A percentile compares a stretch with the other conserved stretches of the same genome.
phyloP scores from a whole-genome alignment of 768 basidiomycete species.

The Kwoniella dendrophila region DNA sequence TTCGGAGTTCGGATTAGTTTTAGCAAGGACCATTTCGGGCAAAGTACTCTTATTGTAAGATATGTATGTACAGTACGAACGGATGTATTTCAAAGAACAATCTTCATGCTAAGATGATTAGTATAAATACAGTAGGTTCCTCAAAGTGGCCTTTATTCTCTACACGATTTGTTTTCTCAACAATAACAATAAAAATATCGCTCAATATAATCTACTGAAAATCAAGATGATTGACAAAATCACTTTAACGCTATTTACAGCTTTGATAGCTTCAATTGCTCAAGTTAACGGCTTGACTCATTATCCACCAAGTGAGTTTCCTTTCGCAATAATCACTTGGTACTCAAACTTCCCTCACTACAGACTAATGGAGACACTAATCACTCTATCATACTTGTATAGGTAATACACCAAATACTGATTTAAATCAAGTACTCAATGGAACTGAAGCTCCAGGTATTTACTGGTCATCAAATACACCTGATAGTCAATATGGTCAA shows the following conservation, averaged over 20 bases:
- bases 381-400: neutral
- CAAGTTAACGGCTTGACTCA: constrained; percentile 14
- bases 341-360: neutral
- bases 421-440: constrained; percentile 25
- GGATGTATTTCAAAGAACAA: no score
- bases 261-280: neutral
- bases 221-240: constrained; percentile 12
- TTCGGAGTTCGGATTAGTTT: no score
- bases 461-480: constrained; percentile 28
- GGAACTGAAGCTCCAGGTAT: constrained; percentile 38
- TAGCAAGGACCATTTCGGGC: no score
- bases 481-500: constrained; percentile 25
- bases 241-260: constrained; percentile 5
- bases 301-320: constrained; percentile 16
- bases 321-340: neutral
- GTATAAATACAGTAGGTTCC: no score
- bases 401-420: constrained; percentile 20
- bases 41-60: no score
- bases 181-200: no score
- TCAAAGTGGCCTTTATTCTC: no score
- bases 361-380: no score
- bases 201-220: no score
- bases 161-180: no score
- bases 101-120: no score
- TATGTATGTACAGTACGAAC: no score